A percentile compares a stretch with the other conserved stretches of the same genome.
Evolutionary conservation across 192 early-diverging fungal species (phyloP).

Genomic region (Coemansia aciculifera): DNA sequence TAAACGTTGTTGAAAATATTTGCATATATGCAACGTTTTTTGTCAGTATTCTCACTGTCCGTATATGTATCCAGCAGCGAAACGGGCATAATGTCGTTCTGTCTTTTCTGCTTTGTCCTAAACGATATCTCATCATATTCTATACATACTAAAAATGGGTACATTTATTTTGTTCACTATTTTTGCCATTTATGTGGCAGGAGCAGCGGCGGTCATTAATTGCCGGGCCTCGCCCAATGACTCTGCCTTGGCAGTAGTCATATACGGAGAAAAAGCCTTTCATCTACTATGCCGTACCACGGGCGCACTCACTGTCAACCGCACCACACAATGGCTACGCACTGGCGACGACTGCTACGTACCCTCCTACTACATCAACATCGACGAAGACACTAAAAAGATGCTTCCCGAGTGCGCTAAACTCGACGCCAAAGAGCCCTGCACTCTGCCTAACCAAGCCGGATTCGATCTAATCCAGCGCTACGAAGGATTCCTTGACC

Average conservation of each 20-base stretch:
- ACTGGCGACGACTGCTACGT: slow-evolving; percentile 24
- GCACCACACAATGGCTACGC: slow-evolving; percentile 17
- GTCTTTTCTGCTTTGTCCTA: not conserved
- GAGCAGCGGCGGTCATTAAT: not conserved
- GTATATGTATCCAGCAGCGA: too few relatives aligned
- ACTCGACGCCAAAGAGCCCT: not conserved
- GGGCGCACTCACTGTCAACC: not conserved
- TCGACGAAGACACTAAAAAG: not conserved
- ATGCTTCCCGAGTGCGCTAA: not conserved
- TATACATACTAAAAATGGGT: too few relatives aligned
- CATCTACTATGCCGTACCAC: slow-evolving; percentile 20
- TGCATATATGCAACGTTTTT: too few relatives aligned
- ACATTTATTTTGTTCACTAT: too few relatives aligned
- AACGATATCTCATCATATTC: too few relatives aligned
- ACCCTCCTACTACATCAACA: not conserved
- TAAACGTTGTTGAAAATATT: too few relatives aligned
- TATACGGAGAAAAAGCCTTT: slow-evolving; percentile 10
- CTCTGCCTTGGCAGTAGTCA: slow-evolving; percentile 2
- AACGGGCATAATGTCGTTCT: not conserved
- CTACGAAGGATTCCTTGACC: slow-evolving; percentile 17
- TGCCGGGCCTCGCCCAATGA: slow-evolving; percentile 20
- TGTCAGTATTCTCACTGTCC: too few relatives aligned
- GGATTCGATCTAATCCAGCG: slow-evolving; percentile 21
- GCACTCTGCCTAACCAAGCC: slow-evolving; percentile 2
- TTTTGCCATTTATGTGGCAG: not conserved